These are phyloP conservation scores for Iodosphaeria phyllophila DNA, from an alignment of 2,329 filamentous ascomycete genomes.

Conservation along the genomic window DNA sequence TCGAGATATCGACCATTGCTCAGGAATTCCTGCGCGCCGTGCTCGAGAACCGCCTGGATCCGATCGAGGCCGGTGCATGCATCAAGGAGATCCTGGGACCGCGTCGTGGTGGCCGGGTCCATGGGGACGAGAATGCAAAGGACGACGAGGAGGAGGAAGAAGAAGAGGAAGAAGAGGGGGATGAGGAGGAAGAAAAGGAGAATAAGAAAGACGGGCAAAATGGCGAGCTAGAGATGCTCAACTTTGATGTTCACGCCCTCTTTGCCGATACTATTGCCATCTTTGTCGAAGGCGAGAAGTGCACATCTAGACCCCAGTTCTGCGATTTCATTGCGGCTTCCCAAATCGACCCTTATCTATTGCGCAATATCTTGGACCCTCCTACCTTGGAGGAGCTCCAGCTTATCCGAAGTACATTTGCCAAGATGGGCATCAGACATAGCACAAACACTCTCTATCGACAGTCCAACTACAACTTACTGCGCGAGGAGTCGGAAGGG, in stretches of 20 bases:
- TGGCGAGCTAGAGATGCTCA: no score
- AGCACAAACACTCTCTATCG: slow-evolving; percentile 87
- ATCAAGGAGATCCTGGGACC: slow-evolving; percentile 57
- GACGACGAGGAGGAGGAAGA: slow-evolving; percentile 30
- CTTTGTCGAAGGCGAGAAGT: slow-evolving; percentile 51
- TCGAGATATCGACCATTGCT: slow-evolving; percentile 53
- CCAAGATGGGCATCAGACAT: slow-evolving; percentile 66
- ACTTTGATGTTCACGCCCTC: slow-evolving; percentile 45
- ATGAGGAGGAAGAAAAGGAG: slow-evolving; percentile 28
- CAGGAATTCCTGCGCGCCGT: slow-evolving; percentile 72
- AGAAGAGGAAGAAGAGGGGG: slow-evolving; percentile 29
- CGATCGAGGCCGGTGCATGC: slow-evolving; percentile 49
- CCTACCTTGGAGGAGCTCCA: slow-evolving; percentile 56
- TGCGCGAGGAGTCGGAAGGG: slow-evolving; percentile 90
- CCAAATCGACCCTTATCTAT: slow-evolving; percentile 48
- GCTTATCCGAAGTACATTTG: slow-evolving; percentile 71
- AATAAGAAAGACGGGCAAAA: slow-evolving; percentile 24
- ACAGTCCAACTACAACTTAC: slow-evolving; percentile 89
- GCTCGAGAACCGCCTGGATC: slow-evolving; percentile 47
- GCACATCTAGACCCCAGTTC: slow-evolving; percentile 28
- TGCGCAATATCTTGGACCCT: slow-evolving; percentile 72
- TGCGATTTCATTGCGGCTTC: slow-evolving; percentile 54
- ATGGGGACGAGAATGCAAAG: slow-evolving; percentile 28
- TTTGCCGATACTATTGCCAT: slow-evolving; percentile 76
- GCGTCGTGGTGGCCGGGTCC: no score